Evolutionary conservation across 2,329 filamentous ascomycete species (phyloP).

Genomic region (Bisporella sp.): DNA sequence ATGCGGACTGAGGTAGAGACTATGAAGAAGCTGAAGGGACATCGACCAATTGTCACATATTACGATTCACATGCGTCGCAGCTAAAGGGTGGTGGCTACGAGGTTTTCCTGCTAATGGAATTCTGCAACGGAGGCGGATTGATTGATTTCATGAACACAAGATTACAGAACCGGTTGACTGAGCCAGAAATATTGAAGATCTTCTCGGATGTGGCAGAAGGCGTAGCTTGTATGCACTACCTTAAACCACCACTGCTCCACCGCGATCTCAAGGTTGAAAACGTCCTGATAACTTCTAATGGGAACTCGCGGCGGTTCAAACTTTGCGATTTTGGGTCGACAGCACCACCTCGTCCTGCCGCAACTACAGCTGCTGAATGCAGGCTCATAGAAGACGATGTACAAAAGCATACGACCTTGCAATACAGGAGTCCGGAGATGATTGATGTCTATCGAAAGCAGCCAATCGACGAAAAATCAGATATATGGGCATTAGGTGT

Average conservation of each 20-base stretch:
- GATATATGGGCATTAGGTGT: conserved; percentile 96
- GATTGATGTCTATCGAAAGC: conserved; percentile 95
- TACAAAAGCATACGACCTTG: conserved; percentile 93
- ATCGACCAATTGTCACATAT: conserved; percentile 93
- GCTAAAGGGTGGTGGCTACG: conserved; percentile 85
- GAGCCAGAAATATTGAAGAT: conserved; percentile 97
- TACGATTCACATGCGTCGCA: conserved; percentile 98
- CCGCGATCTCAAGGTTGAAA: conserved; percentile 95
- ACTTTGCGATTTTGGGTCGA: conserved; percentile 95
- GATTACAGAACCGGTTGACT: conserved; percentile 89
- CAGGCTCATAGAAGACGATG: conserved; percentile 88
- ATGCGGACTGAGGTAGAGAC: conserved; percentile 99
- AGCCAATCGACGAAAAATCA: conserved; percentile 96
- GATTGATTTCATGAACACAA: conserved; percentile 99
- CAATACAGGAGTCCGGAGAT: conserved; percentile 98
- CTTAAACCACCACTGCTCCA: conserved; percentile 89
- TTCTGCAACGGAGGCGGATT: conserved; percentile 90
- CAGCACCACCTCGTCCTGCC: conserved; percentile 75
- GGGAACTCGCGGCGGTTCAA: conserved; percentile 75
- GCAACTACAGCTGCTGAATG: conserved; percentile 85
- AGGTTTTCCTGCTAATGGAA: conserved; percentile 98
- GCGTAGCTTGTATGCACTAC: conserved; percentile 98
- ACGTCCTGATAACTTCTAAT: conserved; percentile 70
- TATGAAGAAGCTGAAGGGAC: conserved; percentile 98
- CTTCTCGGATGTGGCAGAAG: conserved; percentile 91